Percentiles rank a stretch among this genome's conserved stretches.
Evolutionary conservation across 2,329 filamentous ascomycete species (phyloP).

Genomic region (Fusarium ambrosium): DNA sequence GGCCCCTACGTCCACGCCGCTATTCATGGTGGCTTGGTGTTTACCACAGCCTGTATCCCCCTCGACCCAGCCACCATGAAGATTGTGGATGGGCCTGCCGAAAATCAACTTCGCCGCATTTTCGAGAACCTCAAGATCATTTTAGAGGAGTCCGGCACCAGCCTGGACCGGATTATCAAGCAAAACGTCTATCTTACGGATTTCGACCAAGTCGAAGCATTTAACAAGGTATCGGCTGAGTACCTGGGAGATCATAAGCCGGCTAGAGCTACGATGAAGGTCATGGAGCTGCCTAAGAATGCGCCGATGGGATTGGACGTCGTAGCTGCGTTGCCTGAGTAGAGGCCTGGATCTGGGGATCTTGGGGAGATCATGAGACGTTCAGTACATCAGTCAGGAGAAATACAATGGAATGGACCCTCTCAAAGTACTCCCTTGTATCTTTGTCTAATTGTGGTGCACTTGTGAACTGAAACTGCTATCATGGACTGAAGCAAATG

Average conservation of each 20-base stretch:
- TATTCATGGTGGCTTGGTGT: not conserved
- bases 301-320: not conserved
- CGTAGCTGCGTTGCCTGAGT: not conserved
- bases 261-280: not conserved
- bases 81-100: not conserved
- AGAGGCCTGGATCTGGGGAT: not conserved
- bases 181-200: not conserved
- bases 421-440: not conserved
- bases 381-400: not conserved
- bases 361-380: not conserved
- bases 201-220: not conserved
- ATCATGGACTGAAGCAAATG: not conserved
- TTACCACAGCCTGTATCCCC: not conserved
- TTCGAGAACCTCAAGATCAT: not conserved
- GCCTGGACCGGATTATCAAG: not conserved
- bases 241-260: not conserved
- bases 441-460: not conserved
- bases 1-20: not conserved
- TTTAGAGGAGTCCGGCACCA: not conserved
- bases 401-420: not conserved
- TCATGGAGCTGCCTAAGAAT: not conserved
- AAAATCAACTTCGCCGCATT: not conserved
- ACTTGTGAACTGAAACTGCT: not conserved
- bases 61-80: not conserved
- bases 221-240: not conserved